Conservation (phyloP, 495 filamentous ascomycete genomes). For the Penicillium argentinense region DNA sequence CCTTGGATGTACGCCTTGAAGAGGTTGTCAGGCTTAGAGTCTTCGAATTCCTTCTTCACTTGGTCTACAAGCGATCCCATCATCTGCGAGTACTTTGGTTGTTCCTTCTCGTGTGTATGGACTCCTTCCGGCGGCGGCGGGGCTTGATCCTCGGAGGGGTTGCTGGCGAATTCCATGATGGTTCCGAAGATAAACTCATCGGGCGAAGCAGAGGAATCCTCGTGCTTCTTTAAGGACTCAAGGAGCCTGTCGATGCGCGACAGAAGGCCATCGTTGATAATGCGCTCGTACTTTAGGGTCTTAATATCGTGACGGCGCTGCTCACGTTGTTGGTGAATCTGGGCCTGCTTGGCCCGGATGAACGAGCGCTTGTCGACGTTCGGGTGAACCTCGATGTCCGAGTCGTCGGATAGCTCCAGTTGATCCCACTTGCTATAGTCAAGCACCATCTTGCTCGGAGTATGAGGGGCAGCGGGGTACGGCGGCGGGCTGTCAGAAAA, state of each 20-base stretch:
- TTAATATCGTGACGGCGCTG: constrained; percentile 85
- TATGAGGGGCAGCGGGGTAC: constrained; percentile 25
- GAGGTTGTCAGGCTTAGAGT: constrained; percentile 60
- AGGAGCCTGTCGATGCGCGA: constrained; percentile 79
- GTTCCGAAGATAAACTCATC: constrained; percentile 84
- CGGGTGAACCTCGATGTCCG: constrained; percentile 96
- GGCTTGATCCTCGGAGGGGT: constrained; percentile 72
- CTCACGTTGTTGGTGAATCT: constrained; percentile 87
- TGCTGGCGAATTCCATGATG: constrained; percentile 74
- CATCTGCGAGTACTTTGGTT: constrained; percentile 91
- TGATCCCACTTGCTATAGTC: constrained; percentile 98
- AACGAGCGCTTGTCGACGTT: constrained; percentile 99
- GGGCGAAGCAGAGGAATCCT: constrained; percentile 65
- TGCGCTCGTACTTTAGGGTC: constrained; percentile 87
- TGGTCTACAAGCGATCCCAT: constrained; percentile 89
- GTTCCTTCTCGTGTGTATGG: constrained; percentile 68
- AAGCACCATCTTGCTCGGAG: constrained; percentile 67
- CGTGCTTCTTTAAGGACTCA: constrained; percentile 64
- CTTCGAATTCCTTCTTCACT: constrained; percentile 85
- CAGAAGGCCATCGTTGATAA: constrained; percentile 89
- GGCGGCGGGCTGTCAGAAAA: constrained; percentile 10
- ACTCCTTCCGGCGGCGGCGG: constrained; percentile 73
- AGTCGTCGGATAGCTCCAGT: constrained; percentile 95
- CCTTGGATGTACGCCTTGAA: constrained; percentile 73
- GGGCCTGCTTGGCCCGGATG: constrained; percentile 95